phyloP scores from a whole-genome alignment of 306 rosid species.

The Trichosanthes cucumerina region DNA sequence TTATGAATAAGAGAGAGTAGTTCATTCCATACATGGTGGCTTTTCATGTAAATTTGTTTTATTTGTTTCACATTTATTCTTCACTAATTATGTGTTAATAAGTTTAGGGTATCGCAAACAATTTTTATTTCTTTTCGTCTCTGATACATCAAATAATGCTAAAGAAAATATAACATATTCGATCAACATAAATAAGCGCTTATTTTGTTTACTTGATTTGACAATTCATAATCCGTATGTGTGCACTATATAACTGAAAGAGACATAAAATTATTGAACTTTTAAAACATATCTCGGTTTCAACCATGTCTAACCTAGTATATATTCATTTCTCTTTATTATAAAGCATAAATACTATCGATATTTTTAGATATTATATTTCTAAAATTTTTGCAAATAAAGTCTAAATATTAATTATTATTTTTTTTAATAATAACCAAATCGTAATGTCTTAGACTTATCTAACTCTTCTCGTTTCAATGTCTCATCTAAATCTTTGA shows the following conservation, averaged over 20 bases:
- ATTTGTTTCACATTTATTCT: background rate
- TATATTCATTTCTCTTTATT: background rate
- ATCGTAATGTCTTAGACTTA: background rate
- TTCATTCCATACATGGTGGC: background rate
- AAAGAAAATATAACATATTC: background rate
- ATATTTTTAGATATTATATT: no score
- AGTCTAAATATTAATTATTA: no score
- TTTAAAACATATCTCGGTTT: no score
- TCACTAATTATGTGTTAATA: background rate
- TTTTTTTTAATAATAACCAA: no score
- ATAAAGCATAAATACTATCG: background rate
- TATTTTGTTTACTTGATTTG: background rate
- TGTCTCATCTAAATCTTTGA: background rate
- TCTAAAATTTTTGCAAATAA: background rate
- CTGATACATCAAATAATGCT: background rate
- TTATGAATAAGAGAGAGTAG: no score
- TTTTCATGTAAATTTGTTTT: no score
- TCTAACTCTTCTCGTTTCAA: no score
- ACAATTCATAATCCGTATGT: no score
- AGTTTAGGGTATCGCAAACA: background rate
- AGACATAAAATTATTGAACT: no score
- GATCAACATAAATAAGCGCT: background rate
- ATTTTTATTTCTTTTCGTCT: background rate
- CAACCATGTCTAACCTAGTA: no score
- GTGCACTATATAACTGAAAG: no score